Conservation (phyloP, 176 grass and related monocot species). For the Juncus effusus region DNA sequence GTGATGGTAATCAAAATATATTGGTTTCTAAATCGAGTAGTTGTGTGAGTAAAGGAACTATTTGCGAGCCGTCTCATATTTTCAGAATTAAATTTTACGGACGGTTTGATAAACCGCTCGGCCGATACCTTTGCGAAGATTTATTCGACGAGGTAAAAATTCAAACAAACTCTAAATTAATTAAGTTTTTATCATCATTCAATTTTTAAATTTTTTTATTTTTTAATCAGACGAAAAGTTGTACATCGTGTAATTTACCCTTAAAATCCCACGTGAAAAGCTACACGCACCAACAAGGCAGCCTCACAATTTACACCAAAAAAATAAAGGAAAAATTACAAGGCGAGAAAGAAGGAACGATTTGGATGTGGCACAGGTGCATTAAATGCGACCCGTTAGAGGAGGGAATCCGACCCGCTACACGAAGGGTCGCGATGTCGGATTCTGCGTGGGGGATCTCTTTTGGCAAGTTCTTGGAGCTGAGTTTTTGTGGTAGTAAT, state of each 20-base stretch:
- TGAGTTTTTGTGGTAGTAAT: conserved; percentile 54
- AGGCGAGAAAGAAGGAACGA: conserved; percentile 76
- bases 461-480: conserved; percentile 96
- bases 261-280: conserved; percentile 73
- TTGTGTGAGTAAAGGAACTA: conserved; percentile 52
- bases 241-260: conserved; percentile 67
- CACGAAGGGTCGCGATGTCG: conserved; percentile 76
- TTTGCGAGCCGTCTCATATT: conserved; percentile 55
- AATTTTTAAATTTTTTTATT: background rate
- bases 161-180: background rate
- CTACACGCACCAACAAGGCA: conserved; percentile 80
- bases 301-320: conserved; percentile 67
- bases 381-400: conserved; percentile 53
- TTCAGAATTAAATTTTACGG: conserved; percentile 91
- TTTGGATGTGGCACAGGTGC: conserved; percentile 99
- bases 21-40: conserved; percentile 78
- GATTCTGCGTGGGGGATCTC: conserved; percentile 86
- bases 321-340: conserved; percentile 41
- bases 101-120: conserved; percentile 86
- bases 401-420: conserved; percentile 70
- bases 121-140: conserved; percentile 77
- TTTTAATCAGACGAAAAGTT: conserved; percentile 59
- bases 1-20: conserved; percentile 43
- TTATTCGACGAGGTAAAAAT: conserved; percentile 78
- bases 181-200: conserved; percentile 8